A percentile compares a stretch with the other conserved stretches of the same genome.
Conservation (phyloP, 225 moss, liverwort and hornwort genomes). For the Lunularia cruciata region DNA sequence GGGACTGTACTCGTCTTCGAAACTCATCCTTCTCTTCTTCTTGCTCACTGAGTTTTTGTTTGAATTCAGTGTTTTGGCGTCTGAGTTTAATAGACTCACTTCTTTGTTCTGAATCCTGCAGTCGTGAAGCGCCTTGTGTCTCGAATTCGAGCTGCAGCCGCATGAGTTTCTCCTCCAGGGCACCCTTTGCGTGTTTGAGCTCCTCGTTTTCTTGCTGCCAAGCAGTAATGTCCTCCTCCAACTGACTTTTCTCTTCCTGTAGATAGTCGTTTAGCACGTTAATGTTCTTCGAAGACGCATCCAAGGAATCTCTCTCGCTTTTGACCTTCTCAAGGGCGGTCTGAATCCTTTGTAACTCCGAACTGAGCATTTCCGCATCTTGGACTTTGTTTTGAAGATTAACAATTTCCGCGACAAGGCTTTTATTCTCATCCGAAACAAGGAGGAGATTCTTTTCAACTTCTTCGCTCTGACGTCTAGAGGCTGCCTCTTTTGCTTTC, state of each 20-base stretch:
- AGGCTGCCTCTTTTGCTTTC: slow-evolving; percentile 28
- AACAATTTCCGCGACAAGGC: slow-evolving; percentile 28
- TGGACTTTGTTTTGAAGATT: slow-evolving; percentile 37
- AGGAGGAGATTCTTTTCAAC: slow-evolving; percentile 24
- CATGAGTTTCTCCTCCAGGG: slow-evolving; percentile 40
- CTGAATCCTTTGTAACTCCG: slow-evolving; percentile 39
- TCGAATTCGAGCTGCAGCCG: slow-evolving; percentile 41
- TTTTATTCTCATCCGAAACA: slow-evolving; percentile 29
- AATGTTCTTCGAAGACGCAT: slow-evolving; percentile 35
- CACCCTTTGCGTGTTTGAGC: slow-evolving; percentile 31
- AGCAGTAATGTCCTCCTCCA: slow-evolving; percentile 45
- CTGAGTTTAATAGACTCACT: slow-evolving; percentile 39
- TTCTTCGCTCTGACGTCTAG: slow-evolving; percentile 23
- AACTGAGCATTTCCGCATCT: slow-evolving; percentile 48
- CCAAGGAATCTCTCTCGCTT: slow-evolving; percentile 36
- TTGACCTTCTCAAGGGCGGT: slow-evolving; percentile 26
- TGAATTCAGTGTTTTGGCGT: slow-evolving; percentile 50
- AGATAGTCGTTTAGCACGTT: slow-evolving; percentile 38
- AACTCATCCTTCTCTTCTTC: slow-evolving; percentile 54
- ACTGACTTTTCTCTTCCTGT: slow-evolving; percentile 37
- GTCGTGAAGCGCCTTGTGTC: slow-evolving; percentile 28
- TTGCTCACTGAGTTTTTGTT: slow-evolving; percentile 32
- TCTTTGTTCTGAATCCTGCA: slow-evolving; percentile 37
- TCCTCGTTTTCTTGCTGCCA: slow-evolving; percentile 48
- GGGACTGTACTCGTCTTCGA: slow-evolving; percentile 31